Conservation (phyloP, 2,329 filamentous ascomycete species). For the Arthrobotrys conoides region DNA sequence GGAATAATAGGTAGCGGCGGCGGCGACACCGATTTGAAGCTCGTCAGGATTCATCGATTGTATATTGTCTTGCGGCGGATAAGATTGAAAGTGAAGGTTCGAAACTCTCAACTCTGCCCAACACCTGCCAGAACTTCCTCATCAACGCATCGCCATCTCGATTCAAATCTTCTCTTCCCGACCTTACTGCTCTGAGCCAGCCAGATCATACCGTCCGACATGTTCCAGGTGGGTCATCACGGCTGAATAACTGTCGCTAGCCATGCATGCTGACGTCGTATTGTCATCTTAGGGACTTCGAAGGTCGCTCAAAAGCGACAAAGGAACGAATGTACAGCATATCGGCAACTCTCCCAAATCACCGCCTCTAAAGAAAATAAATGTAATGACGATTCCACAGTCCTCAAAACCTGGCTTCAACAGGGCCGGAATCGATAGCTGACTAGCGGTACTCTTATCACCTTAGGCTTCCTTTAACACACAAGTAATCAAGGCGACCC, state of each 20-base stretch:
- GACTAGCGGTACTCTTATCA: neutral
- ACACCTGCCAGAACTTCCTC: conserved; percentile 28
- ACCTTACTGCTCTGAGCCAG: conserved; percentile 19
- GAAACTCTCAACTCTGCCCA: conserved; percentile 14
- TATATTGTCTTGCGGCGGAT: conserved; percentile 23
- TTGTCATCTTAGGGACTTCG: conserved; percentile 77
- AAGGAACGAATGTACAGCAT: conserved; percentile 76
- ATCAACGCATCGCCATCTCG: conserved; percentile 30
- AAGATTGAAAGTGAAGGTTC: conserved; percentile 16
- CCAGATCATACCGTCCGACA: conserved; percentile 30
- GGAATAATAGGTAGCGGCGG: conserved; percentile 5
- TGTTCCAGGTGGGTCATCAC: conserved; percentile 53
- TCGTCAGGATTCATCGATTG: conserved; percentile 14
- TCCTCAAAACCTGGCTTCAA: neutral
- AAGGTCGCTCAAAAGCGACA: conserved; percentile 91
- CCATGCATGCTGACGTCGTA: conserved; percentile 21
- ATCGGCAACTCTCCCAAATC: conserved; percentile 86
- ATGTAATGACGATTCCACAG: conserved; percentile 63
- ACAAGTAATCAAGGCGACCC: conserved; percentile 96
- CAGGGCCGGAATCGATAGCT: neutral
- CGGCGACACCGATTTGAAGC: conserved; percentile 1
- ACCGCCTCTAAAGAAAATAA: conserved; percentile 90
- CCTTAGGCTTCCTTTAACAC: conserved; percentile 45
- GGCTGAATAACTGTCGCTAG: conserved; percentile 6
- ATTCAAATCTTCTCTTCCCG: conserved; percentile 21